Conservation (phyloP, 768 basidiomycete species). For the Glaciozyma martinii region DNA sequence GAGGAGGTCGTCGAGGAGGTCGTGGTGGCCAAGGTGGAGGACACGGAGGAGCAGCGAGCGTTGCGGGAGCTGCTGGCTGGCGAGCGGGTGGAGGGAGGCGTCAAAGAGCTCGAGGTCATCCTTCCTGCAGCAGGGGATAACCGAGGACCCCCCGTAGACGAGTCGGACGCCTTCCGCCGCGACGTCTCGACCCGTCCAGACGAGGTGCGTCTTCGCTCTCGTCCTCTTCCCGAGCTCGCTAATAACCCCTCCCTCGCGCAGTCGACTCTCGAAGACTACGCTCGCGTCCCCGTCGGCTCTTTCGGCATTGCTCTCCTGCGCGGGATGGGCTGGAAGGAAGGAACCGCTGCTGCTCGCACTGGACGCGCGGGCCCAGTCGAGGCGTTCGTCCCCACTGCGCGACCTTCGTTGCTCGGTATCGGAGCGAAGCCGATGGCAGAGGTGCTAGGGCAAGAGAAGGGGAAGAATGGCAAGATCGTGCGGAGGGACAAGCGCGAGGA, state of each 20-base stretch:
- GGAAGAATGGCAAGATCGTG: conserved; percentile 39
- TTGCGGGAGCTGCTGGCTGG: conserved; percentile 65
- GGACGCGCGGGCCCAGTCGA: conserved; percentile 56
- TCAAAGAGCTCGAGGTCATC: conserved; percentile 54
- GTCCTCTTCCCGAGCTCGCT: background rate
- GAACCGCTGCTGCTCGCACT: conserved; percentile 59
- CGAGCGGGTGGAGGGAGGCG: conserved; percentile 43
- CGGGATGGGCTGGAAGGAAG: conserved; percentile 95
- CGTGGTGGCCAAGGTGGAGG: conserved; percentile 42
- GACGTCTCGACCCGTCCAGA: conserved; percentile 63
- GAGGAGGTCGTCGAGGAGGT: conserved; percentile 38
- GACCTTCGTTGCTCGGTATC: conserved; percentile 82
- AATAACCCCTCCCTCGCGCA: background rate
- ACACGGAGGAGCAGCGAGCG: conserved; percentile 61
- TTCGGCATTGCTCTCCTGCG: conserved; percentile 88
- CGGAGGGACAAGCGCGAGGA: conserved; percentile 47
- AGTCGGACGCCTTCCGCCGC: conserved; percentile 63
- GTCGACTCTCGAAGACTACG: conserved; percentile 75
- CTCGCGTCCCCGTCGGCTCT: conserved; percentile 77
- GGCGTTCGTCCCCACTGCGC: conserved; percentile 69
- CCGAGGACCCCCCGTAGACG: conserved; percentile 34
- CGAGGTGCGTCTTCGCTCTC: conserved; percentile 23
- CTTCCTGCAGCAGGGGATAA: conserved; percentile 39
- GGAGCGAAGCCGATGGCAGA: conserved; percentile 82
- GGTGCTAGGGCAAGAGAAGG: conserved; percentile 47